These are phyloP conservation scores for Musa schizocarpa DNA, from an alignment of 176 grass and related monocot species.

Conservation along the genomic window DNA sequence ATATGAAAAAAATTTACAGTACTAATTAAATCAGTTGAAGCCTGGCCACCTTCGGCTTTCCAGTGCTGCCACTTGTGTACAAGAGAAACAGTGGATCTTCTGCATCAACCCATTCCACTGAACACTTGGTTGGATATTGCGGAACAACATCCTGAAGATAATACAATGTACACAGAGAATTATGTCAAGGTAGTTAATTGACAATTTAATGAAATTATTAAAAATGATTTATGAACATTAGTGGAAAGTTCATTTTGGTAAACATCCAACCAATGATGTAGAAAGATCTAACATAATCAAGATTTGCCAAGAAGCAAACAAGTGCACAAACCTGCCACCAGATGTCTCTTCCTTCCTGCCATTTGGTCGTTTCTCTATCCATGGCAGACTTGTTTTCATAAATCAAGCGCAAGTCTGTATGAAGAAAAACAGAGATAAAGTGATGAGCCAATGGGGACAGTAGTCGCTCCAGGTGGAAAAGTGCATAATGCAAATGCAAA, in stretches of 20 bases:
- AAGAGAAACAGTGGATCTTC: slow-evolving; percentile 97
- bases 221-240: not conserved
- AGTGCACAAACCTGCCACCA: slow-evolving; percentile 70
- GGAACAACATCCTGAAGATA: slow-evolving; percentile 58
- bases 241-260: not conserved
- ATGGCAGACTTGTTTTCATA: slow-evolving; percentile 66
- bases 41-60: slow-evolving; percentile 70
- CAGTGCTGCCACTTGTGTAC: slow-evolving; percentile 96
- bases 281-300: not conserved
- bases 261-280: not conserved
- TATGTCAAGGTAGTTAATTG: not conserved
- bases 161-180: not conserved
- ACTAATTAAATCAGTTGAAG: not conserved
- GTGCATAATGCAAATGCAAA: not conserved
- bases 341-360: slow-evolving; percentile 61
- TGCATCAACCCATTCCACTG: slow-evolving; percentile 91
- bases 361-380: slow-evolving; percentile 63
- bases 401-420: slow-evolving; percentile 68
- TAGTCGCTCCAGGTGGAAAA: not conserved
- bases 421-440: slow-evolving; percentile 8
- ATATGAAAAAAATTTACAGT: slow-evolving; percentile 14
- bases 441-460: not conserved
- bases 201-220: not conserved
- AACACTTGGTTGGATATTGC: slow-evolving; percentile 58
- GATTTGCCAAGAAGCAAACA: not conserved